A percentile compares a stretch with the other conserved stretches of the same genome.
These are phyloP conservation scores for Scheffersomyces segobiensis DNA, from an alignment of 1,139 yeast species.

Conservation along the genomic window DNA sequence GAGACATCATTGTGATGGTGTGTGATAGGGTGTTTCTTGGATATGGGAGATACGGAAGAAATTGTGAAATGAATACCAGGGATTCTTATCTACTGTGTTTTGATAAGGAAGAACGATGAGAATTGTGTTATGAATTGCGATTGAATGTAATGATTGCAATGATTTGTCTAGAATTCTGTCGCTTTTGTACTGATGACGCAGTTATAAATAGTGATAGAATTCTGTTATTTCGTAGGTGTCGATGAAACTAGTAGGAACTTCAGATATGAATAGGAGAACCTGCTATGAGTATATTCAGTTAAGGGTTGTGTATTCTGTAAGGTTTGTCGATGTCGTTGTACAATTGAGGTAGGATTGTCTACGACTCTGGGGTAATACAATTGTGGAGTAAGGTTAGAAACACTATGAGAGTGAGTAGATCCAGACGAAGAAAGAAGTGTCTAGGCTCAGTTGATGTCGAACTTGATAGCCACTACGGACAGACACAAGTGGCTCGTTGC, in stretches of 20 bases:
- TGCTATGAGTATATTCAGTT: not conserved
- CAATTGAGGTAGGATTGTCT: not conserved
- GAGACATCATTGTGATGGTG: slow-evolving; percentile 6
- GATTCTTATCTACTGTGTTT: not conserved
- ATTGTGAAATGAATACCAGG: not conserved
- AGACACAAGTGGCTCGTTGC: not conserved
- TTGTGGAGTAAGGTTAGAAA: not conserved
- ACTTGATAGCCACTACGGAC: not conserved
- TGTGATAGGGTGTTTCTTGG: not conserved
- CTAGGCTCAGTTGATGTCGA: not conserved
- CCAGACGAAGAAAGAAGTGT: not conserved
- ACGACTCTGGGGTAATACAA: not conserved
- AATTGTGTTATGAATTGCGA: too few species aligned
- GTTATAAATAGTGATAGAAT: not conserved
- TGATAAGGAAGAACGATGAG: not conserved
- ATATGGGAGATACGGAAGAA: not conserved
- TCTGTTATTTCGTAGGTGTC: not conserved
- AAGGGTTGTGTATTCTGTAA: not conserved
- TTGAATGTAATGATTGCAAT: not conserved
- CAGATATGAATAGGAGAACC: not conserved
- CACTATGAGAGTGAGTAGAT: not conserved
- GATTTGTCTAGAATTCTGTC: too few species aligned
- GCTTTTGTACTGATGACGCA: too few species aligned
- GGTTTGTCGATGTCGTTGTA: not conserved
- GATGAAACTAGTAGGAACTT: not conserved